Evolutionary conservation across 192 early-diverging fungal species (phyloP), one percentile per base, ranked within the genome.

Genomic region (Coemansia sp.): DNA sequence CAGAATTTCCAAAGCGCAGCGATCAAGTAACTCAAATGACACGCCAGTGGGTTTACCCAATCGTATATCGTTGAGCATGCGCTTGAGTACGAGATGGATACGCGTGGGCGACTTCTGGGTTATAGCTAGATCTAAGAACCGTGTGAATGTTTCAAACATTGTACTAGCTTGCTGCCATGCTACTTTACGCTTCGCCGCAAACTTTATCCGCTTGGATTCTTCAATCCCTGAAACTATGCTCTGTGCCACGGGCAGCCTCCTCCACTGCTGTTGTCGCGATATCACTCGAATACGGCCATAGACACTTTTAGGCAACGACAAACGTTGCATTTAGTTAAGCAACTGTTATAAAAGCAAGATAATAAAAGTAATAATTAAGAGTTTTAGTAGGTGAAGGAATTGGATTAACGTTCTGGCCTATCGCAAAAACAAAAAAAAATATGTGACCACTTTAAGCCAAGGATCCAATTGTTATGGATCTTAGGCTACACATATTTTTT

Each of bases 81-180:
- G 65, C 15, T 60, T 59, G 4, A 76, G 55, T 22, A 76, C 30
- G 0, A 71, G 40, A 13, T 53, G 55, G 9, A 76, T 9, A 16
- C 65, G 58, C 5, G 34, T 29, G 12, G 38, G 27, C 32, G 70
- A 71, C 10, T 40, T 6, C 22, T 37, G 61, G 15, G 3, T 2
- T 9, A 76, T 15, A 0, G 75, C 75, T 20, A 68, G 65, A 7
- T 44, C 44, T 7, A 76, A 60, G 18, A 75, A 18, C 6, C 37
- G n/a, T 1, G 68, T 27, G 15, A 67, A 70, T 22, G 56, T 43
- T 32, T 30, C 37, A 29, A 41, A 69, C 22, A 38, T 58, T 11
- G 71, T 61, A 0, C 49, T n/a, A 8, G 65, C 71, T 13, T 73
- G 71, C 37, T 62, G 65, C 71, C 71, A 73, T 3, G 71, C 71